Percentiles rank a stretch among this genome's conserved stretches.
Evolutionary conservation across 2,329 filamentous ascomycete genomes (phyloP).

Genomic region (Pseudopithomyces maydicus): DNA sequence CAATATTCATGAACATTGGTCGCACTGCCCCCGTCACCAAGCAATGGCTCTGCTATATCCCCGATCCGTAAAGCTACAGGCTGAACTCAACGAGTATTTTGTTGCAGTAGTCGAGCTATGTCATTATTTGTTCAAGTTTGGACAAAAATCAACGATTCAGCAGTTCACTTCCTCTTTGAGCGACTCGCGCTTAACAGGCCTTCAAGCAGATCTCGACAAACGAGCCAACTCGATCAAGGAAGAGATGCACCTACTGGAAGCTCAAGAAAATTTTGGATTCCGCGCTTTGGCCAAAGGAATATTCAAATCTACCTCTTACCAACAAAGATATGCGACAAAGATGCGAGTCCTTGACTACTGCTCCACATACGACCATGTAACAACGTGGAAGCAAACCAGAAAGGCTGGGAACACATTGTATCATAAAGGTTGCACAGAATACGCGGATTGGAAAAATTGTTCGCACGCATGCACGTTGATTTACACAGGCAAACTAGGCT

Average conservation of each 20-base stretch:
- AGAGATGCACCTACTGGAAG: conserved; percentile 34
- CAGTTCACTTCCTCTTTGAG: conserved; percentile 38
- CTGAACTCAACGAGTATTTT: conserved; percentile 48
- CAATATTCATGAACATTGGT: conserved; percentile 49
- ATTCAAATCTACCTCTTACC: neutral
- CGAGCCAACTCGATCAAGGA: conserved; percentile 47
- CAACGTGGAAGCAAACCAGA: conserved; percentile 49
- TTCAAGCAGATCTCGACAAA: conserved; percentile 39
- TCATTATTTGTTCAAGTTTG: conserved; percentile 39
- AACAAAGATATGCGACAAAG: conserved; percentile 19
- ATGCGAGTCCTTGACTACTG: conserved; percentile 46
- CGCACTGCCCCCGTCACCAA: conserved; percentile 49
- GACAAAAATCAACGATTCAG: conserved; percentile 38
- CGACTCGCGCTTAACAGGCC: conserved; percentile 37
- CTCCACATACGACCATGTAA: conserved; percentile 49
- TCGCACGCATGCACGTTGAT: conserved; percentile 37
- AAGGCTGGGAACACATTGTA: conserved; percentile 46
- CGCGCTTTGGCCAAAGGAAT: neutral
- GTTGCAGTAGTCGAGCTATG: conserved; percentile 49
- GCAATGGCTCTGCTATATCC: conserved; percentile 48
- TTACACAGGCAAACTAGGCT: conserved; percentile 49
- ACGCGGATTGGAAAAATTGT: conserved; percentile 34
- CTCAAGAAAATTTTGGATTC: conserved; percentile 26
- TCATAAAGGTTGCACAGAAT: conserved; percentile 23
- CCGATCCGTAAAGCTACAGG: conserved; percentile 43